Conservation (phyloP, 805 yeast genomes). For the Candida nitratophila region DNA sequence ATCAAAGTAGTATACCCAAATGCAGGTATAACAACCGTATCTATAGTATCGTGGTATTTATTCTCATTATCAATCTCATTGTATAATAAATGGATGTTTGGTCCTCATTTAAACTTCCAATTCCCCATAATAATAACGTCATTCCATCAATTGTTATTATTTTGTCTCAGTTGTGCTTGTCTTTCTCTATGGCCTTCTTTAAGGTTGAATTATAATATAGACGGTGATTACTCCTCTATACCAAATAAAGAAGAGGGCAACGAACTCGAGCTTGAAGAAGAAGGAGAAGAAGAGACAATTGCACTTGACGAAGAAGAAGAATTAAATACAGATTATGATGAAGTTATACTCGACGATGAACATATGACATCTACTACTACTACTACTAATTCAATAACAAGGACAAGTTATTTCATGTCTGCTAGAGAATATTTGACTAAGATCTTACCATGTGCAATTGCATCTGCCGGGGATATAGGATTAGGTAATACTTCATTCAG, state of each 20-base stretch:
- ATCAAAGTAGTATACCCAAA: constrained; percentile 17
- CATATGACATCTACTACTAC: constrained; percentile 2
- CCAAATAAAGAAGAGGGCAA: no score
- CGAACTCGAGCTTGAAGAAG: no score
- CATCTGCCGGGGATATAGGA: constrained; percentile 92
- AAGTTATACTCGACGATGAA: constrained; percentile 8
- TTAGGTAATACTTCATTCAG: constrained; percentile 79
- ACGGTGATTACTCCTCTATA: no score
- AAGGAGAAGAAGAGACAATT: no score
- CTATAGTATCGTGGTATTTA: constrained; percentile 48
- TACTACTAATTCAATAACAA: constrained; percentile 1
- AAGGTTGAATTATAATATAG: constrained; percentile 32
- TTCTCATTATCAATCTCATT: constrained; percentile 65
- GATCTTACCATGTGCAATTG: constrained; percentile 77
- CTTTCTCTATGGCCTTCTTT: constrained; percentile 41
- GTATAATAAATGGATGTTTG: constrained; percentile 98
- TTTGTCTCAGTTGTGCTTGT: constrained; percentile 42
- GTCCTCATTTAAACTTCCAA: constrained; percentile 65
- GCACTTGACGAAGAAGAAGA: no score
- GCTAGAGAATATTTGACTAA: constrained; percentile 38
- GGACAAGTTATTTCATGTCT: constrained; percentile 19
- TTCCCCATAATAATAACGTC: constrained; percentile 84
- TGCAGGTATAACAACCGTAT: constrained; percentile 16
- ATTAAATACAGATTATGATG: constrained; percentile 10
- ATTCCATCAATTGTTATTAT: constrained; percentile 71